Conservation (phyloP, 2,329 filamentous ascomycete genomes). For the Xylaria arbuscula region DNA sequence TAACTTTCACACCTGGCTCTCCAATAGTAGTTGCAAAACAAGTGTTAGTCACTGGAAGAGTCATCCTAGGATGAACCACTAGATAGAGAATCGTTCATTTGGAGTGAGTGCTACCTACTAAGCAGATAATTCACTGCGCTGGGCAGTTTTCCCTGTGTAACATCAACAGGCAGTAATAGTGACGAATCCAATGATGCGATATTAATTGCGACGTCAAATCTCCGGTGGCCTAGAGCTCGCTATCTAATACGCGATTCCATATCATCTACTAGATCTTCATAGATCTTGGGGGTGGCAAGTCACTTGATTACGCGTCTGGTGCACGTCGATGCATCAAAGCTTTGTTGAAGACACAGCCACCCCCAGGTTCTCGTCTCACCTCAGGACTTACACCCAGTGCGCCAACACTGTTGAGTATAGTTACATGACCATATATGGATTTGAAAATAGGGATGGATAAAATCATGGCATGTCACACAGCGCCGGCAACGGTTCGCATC, state of each 20-base stretch:
- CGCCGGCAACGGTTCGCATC: not conserved
- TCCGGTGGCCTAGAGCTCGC: not conserved
- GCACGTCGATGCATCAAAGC: slow-evolving; percentile 7
- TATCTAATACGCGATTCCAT: slow-evolving; percentile 3
- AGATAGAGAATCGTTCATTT: not conserved
- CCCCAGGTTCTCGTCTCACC: slow-evolving; percentile 34
- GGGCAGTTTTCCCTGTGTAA: slow-evolving; percentile 6
- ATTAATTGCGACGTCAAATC: slow-evolving; percentile 2
- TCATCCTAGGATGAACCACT: not conserved
- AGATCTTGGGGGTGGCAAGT: slow-evolving; percentile 24
- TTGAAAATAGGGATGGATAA: slow-evolving; percentile 20
- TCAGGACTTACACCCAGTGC: slow-evolving; percentile 35
- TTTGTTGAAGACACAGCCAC: slow-evolving; percentile 36
- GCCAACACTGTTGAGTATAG: slow-evolving; percentile 37
- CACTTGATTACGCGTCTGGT: slow-evolving; percentile 38
- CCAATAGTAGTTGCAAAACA: not conserved
- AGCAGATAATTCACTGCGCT: not conserved
- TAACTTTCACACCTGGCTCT: not conserved
- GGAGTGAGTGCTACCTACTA: not conserved
- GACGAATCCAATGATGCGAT: slow-evolving; percentile 17
- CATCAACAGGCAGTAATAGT: slow-evolving; percentile 2
- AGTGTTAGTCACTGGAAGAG: slow-evolving; percentile 3
- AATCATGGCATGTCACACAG: slow-evolving; percentile 28
- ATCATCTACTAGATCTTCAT: slow-evolving; percentile 4
- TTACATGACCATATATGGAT: slow-evolving; percentile 15